These are phyloP conservation scores for Ganoderma lingzhi DNA, from an alignment of 1,284 basidiomycete species.

Conservation along the genomic window DNA sequence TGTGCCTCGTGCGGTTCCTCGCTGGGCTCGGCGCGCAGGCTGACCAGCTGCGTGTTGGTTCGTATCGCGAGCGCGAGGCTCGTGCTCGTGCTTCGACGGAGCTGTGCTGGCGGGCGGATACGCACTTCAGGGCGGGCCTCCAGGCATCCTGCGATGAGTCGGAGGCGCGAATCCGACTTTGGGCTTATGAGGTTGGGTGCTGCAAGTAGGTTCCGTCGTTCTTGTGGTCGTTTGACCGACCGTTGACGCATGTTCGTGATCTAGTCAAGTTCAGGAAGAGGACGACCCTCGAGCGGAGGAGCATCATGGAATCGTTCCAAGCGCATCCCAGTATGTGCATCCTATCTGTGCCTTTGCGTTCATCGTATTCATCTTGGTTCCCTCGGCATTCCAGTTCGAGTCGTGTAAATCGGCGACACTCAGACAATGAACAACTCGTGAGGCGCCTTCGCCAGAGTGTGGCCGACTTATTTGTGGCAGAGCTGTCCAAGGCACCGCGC, in stretches of 20 bases:
- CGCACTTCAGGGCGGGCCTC: neutral
- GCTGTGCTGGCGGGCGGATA: conserved; percentile 18
- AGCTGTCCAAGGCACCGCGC: conserved; percentile 1
- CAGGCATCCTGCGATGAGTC: neutral
- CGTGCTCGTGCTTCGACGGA: neutral
- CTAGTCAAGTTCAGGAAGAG: conserved; percentile 5
- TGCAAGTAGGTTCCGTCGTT: neutral
- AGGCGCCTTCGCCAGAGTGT: conserved; percentile 4
- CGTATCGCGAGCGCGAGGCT: neutral
- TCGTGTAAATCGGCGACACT: neutral
- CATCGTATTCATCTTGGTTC: neutral
- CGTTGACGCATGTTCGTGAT: neutral
- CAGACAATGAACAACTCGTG: conserved; percentile 1
- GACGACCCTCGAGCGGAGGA: neutral
- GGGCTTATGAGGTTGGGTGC: conserved; percentile 29
- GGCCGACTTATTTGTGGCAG: conserved; percentile 2
- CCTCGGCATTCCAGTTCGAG: neutral
- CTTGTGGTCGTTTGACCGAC: neutral
- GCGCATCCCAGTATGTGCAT: neutral
- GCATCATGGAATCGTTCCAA: neutral
- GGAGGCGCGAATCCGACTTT: conserved; percentile 12
- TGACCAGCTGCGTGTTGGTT: neutral
- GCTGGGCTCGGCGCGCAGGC: neutral
- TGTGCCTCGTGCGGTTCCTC: conserved; percentile 7
- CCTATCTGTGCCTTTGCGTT: neutral